phyloP scores from a whole-genome alignment of 176 grass and related monocot species.

The Canna indica region DNA sequence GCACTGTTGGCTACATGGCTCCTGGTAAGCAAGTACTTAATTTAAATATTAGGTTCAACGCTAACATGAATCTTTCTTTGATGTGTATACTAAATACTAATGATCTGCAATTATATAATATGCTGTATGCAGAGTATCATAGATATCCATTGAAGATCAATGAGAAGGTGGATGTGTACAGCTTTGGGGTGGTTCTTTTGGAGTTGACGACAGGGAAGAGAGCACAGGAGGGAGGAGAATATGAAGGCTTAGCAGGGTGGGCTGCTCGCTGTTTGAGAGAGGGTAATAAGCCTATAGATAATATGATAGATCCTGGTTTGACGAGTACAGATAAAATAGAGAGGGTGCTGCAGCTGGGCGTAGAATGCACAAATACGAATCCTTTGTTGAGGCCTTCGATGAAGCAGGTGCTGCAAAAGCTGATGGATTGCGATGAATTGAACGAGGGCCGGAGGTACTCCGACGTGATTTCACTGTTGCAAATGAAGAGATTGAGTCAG shows the following conservation, averaged over 20 bases:
- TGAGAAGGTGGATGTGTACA: constrained; percentile 76
- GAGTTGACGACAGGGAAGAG: constrained; percentile 35
- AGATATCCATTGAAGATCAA: constrained; percentile 21
- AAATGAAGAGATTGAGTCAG: too few species aligned
- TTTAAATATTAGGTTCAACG: too few species aligned
- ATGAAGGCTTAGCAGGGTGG: constrained; percentile 38
- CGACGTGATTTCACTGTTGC: too few species aligned
- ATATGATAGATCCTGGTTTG: constrained; percentile 34
- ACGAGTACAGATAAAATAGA: not conserved
- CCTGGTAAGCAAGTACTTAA: constrained; percentile 39
- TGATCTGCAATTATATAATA: too few species aligned
- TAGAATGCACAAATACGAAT: constrained; percentile 24
- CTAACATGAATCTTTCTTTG: too few species aligned
- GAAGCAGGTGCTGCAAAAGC: not conserved
- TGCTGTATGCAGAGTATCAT: constrained; percentile 50
- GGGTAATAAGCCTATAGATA: not conserved
- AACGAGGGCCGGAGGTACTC: too few species aligned
- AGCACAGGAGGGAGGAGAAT: constrained; percentile 28
- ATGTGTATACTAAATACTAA: not conserved
- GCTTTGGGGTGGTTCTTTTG: constrained; percentile 69
- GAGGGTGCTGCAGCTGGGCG: constrained; percentile 6
- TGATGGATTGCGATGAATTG: not conserved
- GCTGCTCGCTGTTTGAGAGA: constrained; percentile 24
- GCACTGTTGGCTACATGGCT: constrained; percentile 78
- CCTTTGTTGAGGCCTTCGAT: constrained; percentile 18